Evolutionary conservation across 768 basidiomycete species (phyloP).

Genomic region (Amanita polypyramis): DNA sequence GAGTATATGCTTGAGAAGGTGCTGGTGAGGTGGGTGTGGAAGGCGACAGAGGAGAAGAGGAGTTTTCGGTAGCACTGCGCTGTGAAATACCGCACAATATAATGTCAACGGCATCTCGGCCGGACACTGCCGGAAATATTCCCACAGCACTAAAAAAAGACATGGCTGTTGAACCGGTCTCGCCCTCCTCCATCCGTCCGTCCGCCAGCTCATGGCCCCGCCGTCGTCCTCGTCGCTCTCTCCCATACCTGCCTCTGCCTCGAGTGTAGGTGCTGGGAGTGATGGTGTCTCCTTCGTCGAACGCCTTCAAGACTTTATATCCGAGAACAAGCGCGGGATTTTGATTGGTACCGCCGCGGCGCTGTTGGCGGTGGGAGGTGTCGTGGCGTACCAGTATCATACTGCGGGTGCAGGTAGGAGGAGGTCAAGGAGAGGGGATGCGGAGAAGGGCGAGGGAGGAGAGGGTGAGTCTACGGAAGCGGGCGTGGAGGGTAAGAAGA

Average conservation of each 20-base stretch:
- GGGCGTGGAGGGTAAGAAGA: slow-evolving; percentile 21
- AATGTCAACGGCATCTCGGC: no score
- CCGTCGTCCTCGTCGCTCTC: background rate
- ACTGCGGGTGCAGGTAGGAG: slow-evolving; percentile 44
- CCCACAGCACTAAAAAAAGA: slow-evolving; percentile 1
- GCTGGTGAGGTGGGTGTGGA: slow-evolving; percentile 55
- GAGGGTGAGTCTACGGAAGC: no score
- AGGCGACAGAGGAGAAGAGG: slow-evolving; percentile 59
- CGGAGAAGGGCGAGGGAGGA: slow-evolving; percentile 33
- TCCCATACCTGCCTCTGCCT: background rate
- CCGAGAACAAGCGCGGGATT: slow-evolving; percentile 71
- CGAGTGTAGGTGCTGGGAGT: slow-evolving; percentile 6
- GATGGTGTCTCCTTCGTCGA: slow-evolving; percentile 31
- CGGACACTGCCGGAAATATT: background rate
- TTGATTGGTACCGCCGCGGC: slow-evolving; percentile 66
- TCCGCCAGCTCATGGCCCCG: background rate
- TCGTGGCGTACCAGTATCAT: slow-evolving; percentile 47
- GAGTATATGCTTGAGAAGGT: slow-evolving; percentile 63
- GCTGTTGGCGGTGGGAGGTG: slow-evolving; percentile 59
- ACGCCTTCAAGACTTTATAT: slow-evolving; percentile 57
- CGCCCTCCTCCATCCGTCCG: background rate
- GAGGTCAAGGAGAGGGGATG: slow-evolving; percentile 22
- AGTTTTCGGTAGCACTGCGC: slow-evolving; percentile 14
- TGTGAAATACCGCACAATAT: no score
- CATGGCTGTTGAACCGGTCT: background rate